Conservation (phyloP, 345 rosid genomes). For the Euclidium syriacum region DNA sequence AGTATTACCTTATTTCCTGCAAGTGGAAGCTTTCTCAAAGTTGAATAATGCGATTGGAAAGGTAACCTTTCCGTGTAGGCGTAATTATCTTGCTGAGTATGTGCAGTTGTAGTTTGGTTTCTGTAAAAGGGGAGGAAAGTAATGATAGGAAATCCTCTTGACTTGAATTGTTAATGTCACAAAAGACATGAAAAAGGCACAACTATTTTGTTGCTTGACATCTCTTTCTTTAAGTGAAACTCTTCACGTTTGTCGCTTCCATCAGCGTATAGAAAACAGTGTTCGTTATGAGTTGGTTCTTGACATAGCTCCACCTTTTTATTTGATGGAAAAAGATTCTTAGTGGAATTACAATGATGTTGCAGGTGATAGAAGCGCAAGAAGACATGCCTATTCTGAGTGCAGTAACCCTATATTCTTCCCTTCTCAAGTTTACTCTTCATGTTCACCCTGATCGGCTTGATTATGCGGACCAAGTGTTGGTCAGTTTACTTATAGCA, state of each 20-base stretch:
- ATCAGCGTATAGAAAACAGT: neutral
- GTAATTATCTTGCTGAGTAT: neutral
- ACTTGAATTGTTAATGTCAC: conserved; percentile 1
- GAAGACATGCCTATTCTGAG: conserved; percentile 87
- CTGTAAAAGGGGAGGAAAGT: conserved; percentile 12
- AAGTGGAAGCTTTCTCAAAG: conserved; percentile 98
- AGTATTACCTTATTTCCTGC: conserved; percentile 90
- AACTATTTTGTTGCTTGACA: neutral
- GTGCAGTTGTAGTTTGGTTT: conserved; percentile 1
- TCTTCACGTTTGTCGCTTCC: neutral
- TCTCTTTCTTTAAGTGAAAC: neutral
- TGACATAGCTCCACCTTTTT: conserved; percentile 4
- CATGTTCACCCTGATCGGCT: conserved; percentile 99
- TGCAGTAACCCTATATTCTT: conserved; percentile 90
- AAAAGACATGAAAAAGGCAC: conserved; percentile 1
- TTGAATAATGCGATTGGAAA: conserved; percentile 95
- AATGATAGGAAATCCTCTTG: conserved; percentile 3
- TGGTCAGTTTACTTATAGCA: conserved; percentile 27
- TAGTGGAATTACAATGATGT: conserved; percentile 14
- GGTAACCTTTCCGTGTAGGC: conserved; percentile 37
- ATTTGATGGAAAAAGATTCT: neutral
- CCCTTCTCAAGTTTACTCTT: conserved; percentile 95
- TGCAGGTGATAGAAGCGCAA: conserved; percentile 96
- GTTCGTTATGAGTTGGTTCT: neutral
- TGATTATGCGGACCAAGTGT: conserved; percentile 95